phyloP scores from a whole-genome alignment of 805 yeast genomes.

The Yarrowia sp. region DNA sequence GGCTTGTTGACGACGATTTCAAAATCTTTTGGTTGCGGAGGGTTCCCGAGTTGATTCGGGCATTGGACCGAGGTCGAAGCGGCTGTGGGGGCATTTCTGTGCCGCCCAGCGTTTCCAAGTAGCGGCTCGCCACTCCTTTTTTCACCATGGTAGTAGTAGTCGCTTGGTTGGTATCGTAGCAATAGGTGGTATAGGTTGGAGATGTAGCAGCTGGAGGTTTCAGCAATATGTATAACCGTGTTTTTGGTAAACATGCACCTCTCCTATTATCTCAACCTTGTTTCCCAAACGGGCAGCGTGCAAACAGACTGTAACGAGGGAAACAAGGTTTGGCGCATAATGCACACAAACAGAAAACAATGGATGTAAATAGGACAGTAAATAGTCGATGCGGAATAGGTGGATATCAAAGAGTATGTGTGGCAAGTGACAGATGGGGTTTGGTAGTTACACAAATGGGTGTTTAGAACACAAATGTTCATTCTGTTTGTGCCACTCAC shows the following conservation, averaged over 20 bases:
- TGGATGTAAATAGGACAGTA: too few species aligned
- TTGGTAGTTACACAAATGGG: too few species aligned
- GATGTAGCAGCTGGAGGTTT: background rate
- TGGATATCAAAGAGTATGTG: too few species aligned
- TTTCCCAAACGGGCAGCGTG: background rate
- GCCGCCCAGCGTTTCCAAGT: slow-evolving; percentile 21
- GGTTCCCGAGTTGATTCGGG: slow-evolving; percentile 15
- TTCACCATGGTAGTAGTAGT: slow-evolving; percentile 14
- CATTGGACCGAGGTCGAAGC: slow-evolving; percentile 3
- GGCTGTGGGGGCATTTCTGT: slow-evolving; percentile 8
- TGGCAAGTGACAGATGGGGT: too few species aligned
- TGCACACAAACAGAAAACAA: too few species aligned
- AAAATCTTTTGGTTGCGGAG: slow-evolving; percentile 17
- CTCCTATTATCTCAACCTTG: background rate
- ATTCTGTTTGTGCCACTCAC: too few species aligned
- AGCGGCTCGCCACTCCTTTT: slow-evolving; percentile 22
- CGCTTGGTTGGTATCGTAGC: too few species aligned
- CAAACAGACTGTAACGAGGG: slow-evolving; percentile 15
- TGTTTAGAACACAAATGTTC: too few species aligned
- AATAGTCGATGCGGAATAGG: too few species aligned
- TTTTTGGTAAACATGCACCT: slow-evolving; percentile 1
- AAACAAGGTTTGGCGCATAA: background rate
- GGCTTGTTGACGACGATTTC: slow-evolving; percentile 9
- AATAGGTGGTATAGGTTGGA: background rate
- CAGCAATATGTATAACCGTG: too few species aligned